Base-by-base conservation (phyloP, 176 grass and related monocot species). In the bread wheat (Triticum aestivum) region DNA sequence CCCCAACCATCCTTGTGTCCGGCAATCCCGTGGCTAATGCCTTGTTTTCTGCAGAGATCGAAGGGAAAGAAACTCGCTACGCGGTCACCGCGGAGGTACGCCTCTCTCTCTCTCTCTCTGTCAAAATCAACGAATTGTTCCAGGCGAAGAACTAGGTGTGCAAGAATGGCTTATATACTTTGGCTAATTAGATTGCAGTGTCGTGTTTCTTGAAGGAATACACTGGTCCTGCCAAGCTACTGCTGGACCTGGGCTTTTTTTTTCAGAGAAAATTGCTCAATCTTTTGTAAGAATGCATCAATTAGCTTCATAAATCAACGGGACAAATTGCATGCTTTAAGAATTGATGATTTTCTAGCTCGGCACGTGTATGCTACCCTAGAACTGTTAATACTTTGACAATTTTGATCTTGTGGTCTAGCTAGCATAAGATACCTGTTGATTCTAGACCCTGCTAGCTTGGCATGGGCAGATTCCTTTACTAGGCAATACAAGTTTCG, bases 51-150 rank as follows among this genome's bases (percentile, higher is more conserved):
- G 81, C 89, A 97, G 92, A 94, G 3, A 90, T 97, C 21, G 85
- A 87, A 66, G 94, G 86, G 72, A 94, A 88, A 66, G 90, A 94
- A 49, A 89, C 90, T 21, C 80, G 86, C 73, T 94, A 97, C 80
- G 83, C 90, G 0, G 64, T 94, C 65, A 83, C 88, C 3, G 86
- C 27, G 1, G 94, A 97, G 94, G 94, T 93, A 79, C 18, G 37
- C 5, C 32, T 49, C 13, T 33, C 54, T 49, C 38, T 47, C 61
- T 20, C 33, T 14, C 38, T 63, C 6, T 11, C 10, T 12, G 3
- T 67, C 1, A n/a, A 13, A 29, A 9, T 62, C 14, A 17, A 66
- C 1, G 27, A 8, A 30, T 15, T 13, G 62, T 27, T 27, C 63
- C 63, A 30, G 65, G 14, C 14, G 29, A 34, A 68, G 15, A 69